Percentiles rank a stretch among this genome's conserved stretches.
phyloP scores from a whole-genome alignment of 2,329 filamentous ascomycete species.

The Penicillium polonicum region DNA sequence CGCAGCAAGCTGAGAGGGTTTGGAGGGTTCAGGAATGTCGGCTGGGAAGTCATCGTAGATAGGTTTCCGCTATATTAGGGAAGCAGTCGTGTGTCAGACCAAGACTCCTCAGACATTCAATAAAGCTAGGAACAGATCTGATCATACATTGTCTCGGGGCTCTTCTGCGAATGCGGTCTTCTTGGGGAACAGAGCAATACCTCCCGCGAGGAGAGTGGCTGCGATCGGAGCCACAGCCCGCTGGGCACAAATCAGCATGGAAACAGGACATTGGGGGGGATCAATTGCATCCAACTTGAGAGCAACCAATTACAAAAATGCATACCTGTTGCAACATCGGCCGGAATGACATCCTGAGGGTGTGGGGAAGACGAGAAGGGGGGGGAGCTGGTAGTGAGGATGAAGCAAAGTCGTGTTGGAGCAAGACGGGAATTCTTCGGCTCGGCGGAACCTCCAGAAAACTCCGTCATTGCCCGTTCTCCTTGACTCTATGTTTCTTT shows the following conservation, averaged over 20 bases:
- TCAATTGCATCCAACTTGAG: constrained; percentile 13
- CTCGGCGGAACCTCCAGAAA: constrained; percentile 27
- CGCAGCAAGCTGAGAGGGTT: constrained; percentile 20
- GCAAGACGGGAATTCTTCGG: constrained; percentile 31
- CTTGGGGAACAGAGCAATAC: constrained; percentile 41
- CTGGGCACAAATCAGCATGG: constrained; percentile 31
- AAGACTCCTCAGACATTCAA: neutral
- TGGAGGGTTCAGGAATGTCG: constrained; percentile 31
- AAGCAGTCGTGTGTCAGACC: constrained; percentile 18
- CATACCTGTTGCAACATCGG: constrained; percentile 43
- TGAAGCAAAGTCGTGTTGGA: constrained; percentile 30
- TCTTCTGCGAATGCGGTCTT: constrained; percentile 46
- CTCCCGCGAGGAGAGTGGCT: constrained; percentile 42
- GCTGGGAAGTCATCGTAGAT: constrained; percentile 45
- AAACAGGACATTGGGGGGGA: constrained; percentile 9
- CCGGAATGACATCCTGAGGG: constrained; percentile 41
- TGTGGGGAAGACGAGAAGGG: constrained; percentile 20
- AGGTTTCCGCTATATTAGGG: constrained; percentile 39
- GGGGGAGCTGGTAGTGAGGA: constrained; percentile 20
- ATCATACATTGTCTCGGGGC: constrained; percentile 37
- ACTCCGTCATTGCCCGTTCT: constrained; percentile 34
- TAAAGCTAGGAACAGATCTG: constrained; percentile 6
- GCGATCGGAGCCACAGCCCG: constrained; percentile 43
- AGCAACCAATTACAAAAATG: neutral
- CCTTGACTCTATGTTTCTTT: constrained; percentile 15